These are phyloP conservation scores for Zanthoxylum bungeanum DNA, from an alignment of 345 rosid species.

Conservation along the genomic window DNA sequence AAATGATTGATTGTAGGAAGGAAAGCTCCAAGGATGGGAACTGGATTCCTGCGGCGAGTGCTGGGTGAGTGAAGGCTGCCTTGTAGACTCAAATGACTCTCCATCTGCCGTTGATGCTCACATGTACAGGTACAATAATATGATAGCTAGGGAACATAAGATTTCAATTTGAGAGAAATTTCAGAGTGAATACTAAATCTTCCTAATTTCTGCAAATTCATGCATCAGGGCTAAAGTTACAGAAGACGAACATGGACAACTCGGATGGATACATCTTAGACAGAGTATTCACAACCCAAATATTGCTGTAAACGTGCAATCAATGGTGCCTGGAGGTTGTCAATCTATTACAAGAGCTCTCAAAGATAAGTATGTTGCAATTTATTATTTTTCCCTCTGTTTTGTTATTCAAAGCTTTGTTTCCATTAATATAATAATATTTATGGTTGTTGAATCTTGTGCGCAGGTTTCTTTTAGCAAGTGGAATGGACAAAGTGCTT, in stretches of 20 bases:
- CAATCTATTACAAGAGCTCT: constrained; percentile 47
- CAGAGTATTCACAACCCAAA: constrained; percentile 96
- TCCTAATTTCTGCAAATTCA: background rate
- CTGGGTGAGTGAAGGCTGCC: constrained; percentile 93
- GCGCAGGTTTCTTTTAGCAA: constrained; percentile 60
- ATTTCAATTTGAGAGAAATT: background rate
- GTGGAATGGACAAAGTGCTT: constrained; percentile 57
- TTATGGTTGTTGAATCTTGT: constrained; percentile 17
- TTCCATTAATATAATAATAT: background rate
- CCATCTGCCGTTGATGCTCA: constrained; percentile 79
- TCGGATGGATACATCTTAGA: constrained; percentile 82
- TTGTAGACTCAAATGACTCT: constrained; percentile 67
- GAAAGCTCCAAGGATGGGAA: constrained; percentile 73
- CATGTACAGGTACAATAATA: constrained; percentile 72
- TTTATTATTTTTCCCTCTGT: background rate
- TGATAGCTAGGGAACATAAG: background rate
- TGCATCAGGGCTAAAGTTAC: constrained; percentile 64
- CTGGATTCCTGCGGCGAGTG: constrained; percentile 87
- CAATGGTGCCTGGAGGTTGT: constrained; percentile 64
- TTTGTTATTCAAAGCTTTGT: background rate
- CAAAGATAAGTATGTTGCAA: constrained; percentile 42
- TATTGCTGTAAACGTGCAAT: constrained; percentile 78
- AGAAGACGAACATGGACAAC: constrained; percentile 47
- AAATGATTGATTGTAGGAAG: constrained; percentile 42
- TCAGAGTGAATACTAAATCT: background rate